phyloP scores from a whole-genome alignment of 2,329 filamentous ascomycete species.

The Aspergillus udagawae region DNA sequence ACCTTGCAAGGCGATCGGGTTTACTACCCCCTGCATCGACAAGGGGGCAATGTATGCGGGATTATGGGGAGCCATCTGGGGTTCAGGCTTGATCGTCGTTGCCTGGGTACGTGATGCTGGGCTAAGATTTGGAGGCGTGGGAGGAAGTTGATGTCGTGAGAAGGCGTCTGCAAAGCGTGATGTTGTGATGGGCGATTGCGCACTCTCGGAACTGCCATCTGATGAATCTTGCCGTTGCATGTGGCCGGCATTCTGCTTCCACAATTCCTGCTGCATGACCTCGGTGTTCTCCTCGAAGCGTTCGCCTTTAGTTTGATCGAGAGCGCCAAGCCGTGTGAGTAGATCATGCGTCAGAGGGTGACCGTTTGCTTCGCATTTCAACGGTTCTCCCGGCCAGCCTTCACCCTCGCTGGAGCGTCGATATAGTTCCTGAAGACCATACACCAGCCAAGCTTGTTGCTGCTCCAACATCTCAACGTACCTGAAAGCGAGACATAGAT shows the following conservation, averaged over 20 bases:
- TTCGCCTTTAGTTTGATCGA: conserved; percentile 51
- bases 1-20: conserved; percentile 33
- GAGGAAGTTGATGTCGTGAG: conserved; percentile 30
- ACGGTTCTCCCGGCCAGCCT: conserved; percentile 52
- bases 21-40: conserved; percentile 33
- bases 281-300: conserved; percentile 57
- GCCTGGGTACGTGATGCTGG: conserved; percentile 28
- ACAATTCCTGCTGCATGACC: conserved; percentile 52
- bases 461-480: conserved; percentile 66
- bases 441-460: conserved; percentile 59
- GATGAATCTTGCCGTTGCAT: conserved; percentile 53
- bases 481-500: conserved; percentile 28
- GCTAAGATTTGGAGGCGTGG: conserved; percentile 40
- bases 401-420: conserved; percentile 49
- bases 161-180: conserved; percentile 29
- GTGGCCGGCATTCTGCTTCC: conserved; percentile 49
- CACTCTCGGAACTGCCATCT: conserved; percentile 56
- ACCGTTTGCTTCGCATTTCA: conserved; percentile 50
- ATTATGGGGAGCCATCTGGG: conserved; percentile 17
- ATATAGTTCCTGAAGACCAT: conserved; percentile 59
- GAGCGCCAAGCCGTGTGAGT: conserved; percentile 54
- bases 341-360: conserved; percentile 62
- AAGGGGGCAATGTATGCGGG: conserved; percentile 21
- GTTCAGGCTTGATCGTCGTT: conserved; percentile 26
- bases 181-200: conserved; percentile 40